Percentiles rank a stretch among this genome's conserved stretches.
These are phyloP conservation scores for Geosiphon pyriformis DNA, from an alignment of 192 early-diverging fungal species.

Conservation along the genomic window DNA sequence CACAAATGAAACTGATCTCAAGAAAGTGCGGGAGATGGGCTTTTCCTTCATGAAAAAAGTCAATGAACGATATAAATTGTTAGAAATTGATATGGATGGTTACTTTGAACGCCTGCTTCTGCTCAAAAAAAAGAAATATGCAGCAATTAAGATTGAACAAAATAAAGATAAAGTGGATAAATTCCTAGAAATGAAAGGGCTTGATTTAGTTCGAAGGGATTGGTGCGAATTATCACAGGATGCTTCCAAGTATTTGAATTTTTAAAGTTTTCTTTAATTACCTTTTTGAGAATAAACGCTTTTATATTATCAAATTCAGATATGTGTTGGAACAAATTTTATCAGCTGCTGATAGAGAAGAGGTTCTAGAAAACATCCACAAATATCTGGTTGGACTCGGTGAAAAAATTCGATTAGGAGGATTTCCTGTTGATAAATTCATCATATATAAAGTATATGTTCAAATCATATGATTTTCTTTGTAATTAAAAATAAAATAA, in stretches of 20 bases:
- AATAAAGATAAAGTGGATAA: conserved; percentile 47
- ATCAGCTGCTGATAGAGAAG: conserved; percentile 50
- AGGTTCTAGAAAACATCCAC: conserved; percentile 76
- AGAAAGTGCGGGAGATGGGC: conserved; percentile 74
- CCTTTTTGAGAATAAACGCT: not conserved
- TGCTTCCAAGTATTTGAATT: conserved; percentile 55
- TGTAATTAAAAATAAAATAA: not conserved
- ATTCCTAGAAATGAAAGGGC: conserved; percentile 83
- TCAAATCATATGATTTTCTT: not conserved
- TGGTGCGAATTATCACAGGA: conserved; percentile 95
- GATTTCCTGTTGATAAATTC: conserved; percentile 77
- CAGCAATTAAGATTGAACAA: conserved; percentile 67
- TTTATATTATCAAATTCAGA: no score
- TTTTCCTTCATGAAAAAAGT: conserved; percentile 75
- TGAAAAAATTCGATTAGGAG: conserved; percentile 60
- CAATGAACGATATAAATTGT: conserved; percentile 87
- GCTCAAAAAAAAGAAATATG: conserved; percentile 98
- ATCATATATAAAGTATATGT: conserved; percentile 78
- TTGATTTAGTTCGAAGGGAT: conserved; percentile 94
- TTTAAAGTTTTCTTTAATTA: not conserved
- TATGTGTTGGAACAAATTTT: conserved; percentile 62
- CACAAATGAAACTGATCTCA: conserved; percentile 68
- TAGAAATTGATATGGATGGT: conserved; percentile 97
- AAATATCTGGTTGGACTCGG: conserved; percentile 62
- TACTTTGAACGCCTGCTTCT: conserved; percentile 85